Conservation (phyloP, 73 alveolate genomes). For the Paramecium tetraurelia region DNA sequence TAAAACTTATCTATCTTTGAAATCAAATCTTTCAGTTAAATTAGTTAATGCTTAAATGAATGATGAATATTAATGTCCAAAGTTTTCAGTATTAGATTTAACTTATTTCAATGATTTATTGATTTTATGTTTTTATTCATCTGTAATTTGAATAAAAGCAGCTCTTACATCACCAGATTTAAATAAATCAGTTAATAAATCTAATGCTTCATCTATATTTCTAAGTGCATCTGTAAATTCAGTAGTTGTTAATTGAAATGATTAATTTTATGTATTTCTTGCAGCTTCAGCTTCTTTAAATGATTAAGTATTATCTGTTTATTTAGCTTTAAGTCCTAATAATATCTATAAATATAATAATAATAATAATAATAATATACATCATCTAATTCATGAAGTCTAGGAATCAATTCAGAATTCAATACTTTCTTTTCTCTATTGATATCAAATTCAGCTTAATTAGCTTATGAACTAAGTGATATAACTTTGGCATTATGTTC, state of each 20-base stretch:
- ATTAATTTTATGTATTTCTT: neutral
- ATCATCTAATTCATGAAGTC: slow-evolving; percentile 9
- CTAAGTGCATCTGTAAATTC: slow-evolving; percentile 48
- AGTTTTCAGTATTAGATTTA: slow-evolving; percentile 5
- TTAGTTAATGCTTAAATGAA: slow-evolving; percentile 32
- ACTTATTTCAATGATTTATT: slow-evolving; percentile 19
- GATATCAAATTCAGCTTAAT: slow-evolving; percentile 54
- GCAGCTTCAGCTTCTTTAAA: slow-evolving; percentile 6
- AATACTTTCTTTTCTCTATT: slow-evolving; percentile 45
- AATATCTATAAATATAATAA: neutral
- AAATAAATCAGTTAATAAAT: neutral
- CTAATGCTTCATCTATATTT: slow-evolving; percentile 41
- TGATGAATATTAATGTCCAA: slow-evolving; percentile 43
- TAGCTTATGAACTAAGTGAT: neutral
- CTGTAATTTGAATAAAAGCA: slow-evolving; percentile 17
- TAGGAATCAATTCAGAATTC: neutral
- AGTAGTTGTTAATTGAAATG: neutral
- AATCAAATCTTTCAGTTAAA: slow-evolving; percentile 31
- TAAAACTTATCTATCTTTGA: slow-evolving; percentile 25
- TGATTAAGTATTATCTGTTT: neutral
- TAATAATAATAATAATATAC: neutral
- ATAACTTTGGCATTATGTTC: slow-evolving; percentile 42
- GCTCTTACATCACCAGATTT: slow-evolving; percentile 41
- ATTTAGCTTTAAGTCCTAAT: slow-evolving; percentile 9
- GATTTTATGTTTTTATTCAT: slow-evolving; percentile 19